A percentile compares a stretch with the other conserved stretches of the same genome.
phyloP scores from a whole-genome alignment of 306 rosid species.

The Spatholobus suberectus region DNA sequence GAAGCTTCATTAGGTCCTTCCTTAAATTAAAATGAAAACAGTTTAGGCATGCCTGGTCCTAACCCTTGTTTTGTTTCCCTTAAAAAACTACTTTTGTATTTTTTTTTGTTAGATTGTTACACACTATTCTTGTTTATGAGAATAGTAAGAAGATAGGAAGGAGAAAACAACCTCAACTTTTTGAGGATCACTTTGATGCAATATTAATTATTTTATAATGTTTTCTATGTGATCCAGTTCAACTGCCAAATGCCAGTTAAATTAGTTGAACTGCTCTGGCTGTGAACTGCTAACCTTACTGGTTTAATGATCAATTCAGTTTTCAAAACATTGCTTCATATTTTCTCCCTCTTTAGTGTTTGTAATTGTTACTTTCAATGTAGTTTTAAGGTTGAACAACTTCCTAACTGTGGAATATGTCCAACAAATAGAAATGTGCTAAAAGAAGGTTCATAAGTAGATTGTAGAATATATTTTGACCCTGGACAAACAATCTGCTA shows the following conservation, averaged over 20 bases:
- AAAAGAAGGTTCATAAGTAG: constrained; percentile 24
- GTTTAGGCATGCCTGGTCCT: constrained; percentile 24
- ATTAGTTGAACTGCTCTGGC: not conserved
- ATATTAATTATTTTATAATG: not conserved
- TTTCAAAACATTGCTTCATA: not conserved
- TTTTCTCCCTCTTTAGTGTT: constrained; percentile 13
- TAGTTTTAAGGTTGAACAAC: constrained; percentile 18
- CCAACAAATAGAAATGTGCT: not conserved
- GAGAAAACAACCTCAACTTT: not conserved
- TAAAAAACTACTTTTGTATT: not conserved
- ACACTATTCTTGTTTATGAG: not conserved
- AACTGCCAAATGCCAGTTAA: not conserved
- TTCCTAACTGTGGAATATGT: not conserved
- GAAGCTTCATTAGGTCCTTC: constrained; percentile 1
- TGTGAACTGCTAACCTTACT: not conserved
- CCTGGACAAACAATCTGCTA: not conserved
- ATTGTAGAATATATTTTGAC: constrained; percentile 9
- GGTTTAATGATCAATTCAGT: not conserved
- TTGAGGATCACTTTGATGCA: not conserved
- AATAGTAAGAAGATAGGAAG: not conserved
- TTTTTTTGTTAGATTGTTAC: not conserved
- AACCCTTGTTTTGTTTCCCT: not conserved
- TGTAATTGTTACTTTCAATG: constrained; percentile 12
- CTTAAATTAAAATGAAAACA: not conserved
- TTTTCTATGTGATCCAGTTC: not conserved